These are phyloP conservation scores for Sporisorium iseilematis-ciliati DNA, from an alignment of 1,284 basidiomycete genomes.

Conservation along the genomic window DNA sequence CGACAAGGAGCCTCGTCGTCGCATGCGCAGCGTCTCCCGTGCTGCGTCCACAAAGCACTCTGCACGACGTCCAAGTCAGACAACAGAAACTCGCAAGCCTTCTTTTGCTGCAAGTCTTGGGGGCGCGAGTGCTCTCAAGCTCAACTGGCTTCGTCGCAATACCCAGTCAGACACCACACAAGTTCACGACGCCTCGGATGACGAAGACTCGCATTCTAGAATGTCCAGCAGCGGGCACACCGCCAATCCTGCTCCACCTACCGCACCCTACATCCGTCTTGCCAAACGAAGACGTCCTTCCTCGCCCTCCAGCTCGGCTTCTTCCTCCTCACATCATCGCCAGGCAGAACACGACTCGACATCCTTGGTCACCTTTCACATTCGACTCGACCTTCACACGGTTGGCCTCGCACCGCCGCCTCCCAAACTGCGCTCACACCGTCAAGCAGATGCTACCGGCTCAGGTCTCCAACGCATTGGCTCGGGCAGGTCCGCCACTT, in stretches of 20 bases:
- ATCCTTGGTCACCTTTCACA: conserved; percentile 35
- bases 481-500: conserved; percentile 31
- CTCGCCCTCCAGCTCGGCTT: conserved; percentile 16
- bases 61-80: conserved; percentile 23
- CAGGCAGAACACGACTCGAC: conserved; percentile 18
- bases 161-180: conserved; percentile 32
- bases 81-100: conserved; percentile 36
- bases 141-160: conserved; percentile 47
- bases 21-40: conserved; percentile 45
- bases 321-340: conserved; percentile 27
- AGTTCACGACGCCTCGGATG: conserved; percentile 36
- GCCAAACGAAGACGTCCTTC: conserved; percentile 14
- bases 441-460: conserved; percentile 13
- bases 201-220: conserved; percentile 44
- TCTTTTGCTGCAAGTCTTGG: conserved; percentile 52
- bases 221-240: conserved; percentile 28
- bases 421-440: conserved; percentile 30
- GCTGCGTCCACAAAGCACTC: conserved; percentile 38
- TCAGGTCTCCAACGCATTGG: conserved; percentile 23
- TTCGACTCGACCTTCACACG: conserved; percentile 62
- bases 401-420: conserved; percentile 54
- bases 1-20: conserved; percentile 35
- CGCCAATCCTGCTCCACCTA: conserved; percentile 26
- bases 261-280: conserved; percentile 51
- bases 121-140: conserved; percentile 32